Base-by-base conservation (phyloP, 1,139 yeast species). In the Candida frijolesensis region DNA sequence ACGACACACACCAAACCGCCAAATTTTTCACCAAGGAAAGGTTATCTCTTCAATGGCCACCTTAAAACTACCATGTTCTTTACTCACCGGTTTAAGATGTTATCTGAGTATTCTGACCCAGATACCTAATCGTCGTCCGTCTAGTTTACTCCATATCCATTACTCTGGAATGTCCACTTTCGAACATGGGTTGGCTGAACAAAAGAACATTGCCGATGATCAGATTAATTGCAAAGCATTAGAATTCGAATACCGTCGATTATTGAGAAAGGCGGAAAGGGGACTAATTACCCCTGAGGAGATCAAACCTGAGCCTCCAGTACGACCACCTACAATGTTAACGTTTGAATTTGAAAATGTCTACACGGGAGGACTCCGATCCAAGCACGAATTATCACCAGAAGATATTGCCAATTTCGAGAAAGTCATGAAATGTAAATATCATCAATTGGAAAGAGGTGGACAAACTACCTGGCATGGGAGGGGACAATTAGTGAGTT, bases 391-490 rank as follows among this genome's bases (percentile, higher is more conserved):
- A 42, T 69, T 81, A 0, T 65, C 42, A 74, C 0, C 67, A 60
- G 72, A 63, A 15, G 66, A 62, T 39, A 69, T 71, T 38, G 66
- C 66, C 38, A 74, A 72, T 7, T 80, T 81, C 27, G 76, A 79
- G 47, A 51, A 52, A 14, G 35, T 71, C 44, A 79, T 78, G 10
- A 33, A 33, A 6, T 70, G 78, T 52, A 57, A 62, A 34, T 89
- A 83, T 61, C 80, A 85, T 27, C 96, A 89, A 60, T 80, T 95
- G 0, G 85, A 84, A 53, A 76, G 99, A 54, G 99, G 99, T n/a
- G 99, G 99, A 0, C 96, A 94, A 64, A 84, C 94, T 0, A 94
- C 99, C 0, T 95, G 90, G 78, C 99, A 95, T 70, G 98, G 98
- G 0, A 86, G 92, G 2, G 99, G 99, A 0, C 99, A 95, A 67